Evolutionary conservation across 169 alveolate genomes (phyloP).

Genomic region (Babesia ovata): DNA sequence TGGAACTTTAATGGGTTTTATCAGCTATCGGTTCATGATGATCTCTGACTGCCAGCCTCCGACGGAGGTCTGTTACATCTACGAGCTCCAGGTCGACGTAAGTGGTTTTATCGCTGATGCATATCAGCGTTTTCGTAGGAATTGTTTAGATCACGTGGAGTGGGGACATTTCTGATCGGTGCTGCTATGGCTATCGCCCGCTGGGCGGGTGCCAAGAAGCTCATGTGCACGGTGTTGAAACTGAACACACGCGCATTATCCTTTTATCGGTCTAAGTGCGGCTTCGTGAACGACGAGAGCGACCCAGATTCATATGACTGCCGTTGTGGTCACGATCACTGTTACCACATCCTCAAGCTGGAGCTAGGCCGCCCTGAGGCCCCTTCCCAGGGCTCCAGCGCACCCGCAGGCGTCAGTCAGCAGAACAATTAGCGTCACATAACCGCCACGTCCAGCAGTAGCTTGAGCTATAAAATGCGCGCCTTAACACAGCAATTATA

Average conservation of each 20-base stretch:
- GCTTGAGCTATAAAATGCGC: too few relatives aligned
- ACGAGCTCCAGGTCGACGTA: conserved; percentile 66
- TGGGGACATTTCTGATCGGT: conserved; percentile 63
- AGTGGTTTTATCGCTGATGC: neutral
- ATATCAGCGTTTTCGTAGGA: conserved; percentile 5
- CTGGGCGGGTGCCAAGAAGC: conserved; percentile 39
- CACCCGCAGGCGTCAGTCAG: neutral
- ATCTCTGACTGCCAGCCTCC: conserved; percentile 61
- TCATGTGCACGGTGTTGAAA: conserved; percentile 76
- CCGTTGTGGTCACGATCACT: conserved; percentile 17
- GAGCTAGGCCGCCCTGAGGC: conserved; percentile 4
- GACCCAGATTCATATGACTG: conserved; percentile 64
- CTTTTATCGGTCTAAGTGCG: conserved; percentile 71
- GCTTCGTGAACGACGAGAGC: conserved; percentile 71
- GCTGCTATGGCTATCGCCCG: conserved; percentile 47
- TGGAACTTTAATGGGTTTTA: conserved; percentile 36
- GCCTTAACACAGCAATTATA: too few relatives aligned
- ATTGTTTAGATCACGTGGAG: conserved; percentile 38
- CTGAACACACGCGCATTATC: conserved; percentile 65
- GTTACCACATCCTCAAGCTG: conserved; percentile 50
- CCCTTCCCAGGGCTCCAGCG: neutral
- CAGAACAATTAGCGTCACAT: neutral
- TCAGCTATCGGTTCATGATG: conserved; percentile 59
- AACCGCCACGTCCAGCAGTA: too few relatives aligned
- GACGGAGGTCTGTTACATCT: conserved; percentile 62